These are phyloP conservation scores for Monosporascus sp. DNA, from an alignment of 2,329 filamentous ascomycete species.

Conservation along the genomic window DNA sequence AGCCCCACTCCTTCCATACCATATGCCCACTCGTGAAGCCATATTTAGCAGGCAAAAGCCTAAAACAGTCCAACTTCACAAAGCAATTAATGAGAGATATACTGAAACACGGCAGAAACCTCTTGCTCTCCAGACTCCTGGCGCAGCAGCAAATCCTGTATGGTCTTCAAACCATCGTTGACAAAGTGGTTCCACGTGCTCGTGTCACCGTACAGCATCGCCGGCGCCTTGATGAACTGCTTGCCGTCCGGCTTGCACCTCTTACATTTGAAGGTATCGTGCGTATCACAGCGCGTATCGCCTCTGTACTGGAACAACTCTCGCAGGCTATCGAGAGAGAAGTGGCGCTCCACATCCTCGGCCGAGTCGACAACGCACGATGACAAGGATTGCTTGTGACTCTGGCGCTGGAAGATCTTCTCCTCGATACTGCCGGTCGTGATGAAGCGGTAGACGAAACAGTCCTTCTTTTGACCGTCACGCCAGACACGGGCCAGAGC, in stretches of 20 bases:
- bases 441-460: constrained; percentile 99
- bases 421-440: constrained; percentile 97
- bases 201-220: constrained; percentile 95
- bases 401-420: constrained; percentile 98
- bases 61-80: not conserved
- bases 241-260: constrained; percentile 82
- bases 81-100: constrained; percentile 71
- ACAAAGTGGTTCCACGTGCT: constrained; percentile 99
- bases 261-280: constrained; percentile 99
- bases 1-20: not conserved
- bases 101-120: constrained; percentile 96
- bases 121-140: constrained; percentile 76
- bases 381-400: constrained; percentile 94
- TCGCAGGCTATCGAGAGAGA: constrained; percentile 81
- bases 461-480: constrained; percentile 98
- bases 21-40: not conserved
- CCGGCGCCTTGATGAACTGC: constrained; percentile 84
- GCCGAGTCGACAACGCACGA: constrained; percentile 95
- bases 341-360: constrained; percentile 95
- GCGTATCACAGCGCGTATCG: constrained; percentile 84
- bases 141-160: constrained; percentile 84
- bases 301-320: constrained; percentile 92
- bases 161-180: constrained; percentile 71
- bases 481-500: constrained; percentile 96
- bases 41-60: not conserved